phyloP scores from a whole-genome alignment of 495 filamentous ascomycete species.

The Podospora pseudocomata region DNA sequence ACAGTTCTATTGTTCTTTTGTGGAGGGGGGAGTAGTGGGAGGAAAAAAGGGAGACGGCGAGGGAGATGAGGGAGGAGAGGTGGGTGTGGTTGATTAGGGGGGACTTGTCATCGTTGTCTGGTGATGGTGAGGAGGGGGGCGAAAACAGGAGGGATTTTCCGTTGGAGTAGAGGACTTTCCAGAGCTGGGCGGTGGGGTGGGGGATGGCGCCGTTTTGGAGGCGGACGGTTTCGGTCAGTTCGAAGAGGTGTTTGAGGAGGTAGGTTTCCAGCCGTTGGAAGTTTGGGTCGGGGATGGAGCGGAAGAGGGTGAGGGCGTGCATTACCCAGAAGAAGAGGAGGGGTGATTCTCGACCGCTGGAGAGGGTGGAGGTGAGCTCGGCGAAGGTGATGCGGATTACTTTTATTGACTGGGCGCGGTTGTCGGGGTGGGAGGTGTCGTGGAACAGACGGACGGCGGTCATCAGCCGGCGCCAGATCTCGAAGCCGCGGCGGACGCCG shows the following conservation, averaged over 20 bases:
- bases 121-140: not conserved
- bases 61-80: not conserved
- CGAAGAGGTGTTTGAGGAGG: conserved; percentile 7
- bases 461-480: conserved; percentile 13
- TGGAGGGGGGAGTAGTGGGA: not conserved
- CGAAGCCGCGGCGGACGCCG: not conserved
- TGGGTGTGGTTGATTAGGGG: not conserved
- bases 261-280: conserved; percentile 2
- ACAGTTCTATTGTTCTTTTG: conserved; percentile 9
- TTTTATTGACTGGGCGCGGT: conserved; percentile 10
- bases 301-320: conserved; percentile 12
- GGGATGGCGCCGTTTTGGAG: not conserved
- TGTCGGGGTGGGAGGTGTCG: not conserved
- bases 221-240: conserved; percentile 3
- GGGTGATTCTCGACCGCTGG: not conserved
- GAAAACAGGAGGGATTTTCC: not conserved
- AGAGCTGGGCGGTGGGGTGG: conserved; percentile 1
- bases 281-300: not conserved
- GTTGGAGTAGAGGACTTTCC: conserved; percentile 5
- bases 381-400: conserved; percentile 17
- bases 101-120: not conserved
- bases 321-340: conserved; percentile 12
- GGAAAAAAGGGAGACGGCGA: not conserved
- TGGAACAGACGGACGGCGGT: conserved; percentile 13
- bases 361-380: conserved; percentile 11